A percentile compares a stretch with the other conserved stretches of the same genome.
Evolutionary conservation across 306 rosid species (phyloP).

Genomic region (Prunus campanulata): DNA sequence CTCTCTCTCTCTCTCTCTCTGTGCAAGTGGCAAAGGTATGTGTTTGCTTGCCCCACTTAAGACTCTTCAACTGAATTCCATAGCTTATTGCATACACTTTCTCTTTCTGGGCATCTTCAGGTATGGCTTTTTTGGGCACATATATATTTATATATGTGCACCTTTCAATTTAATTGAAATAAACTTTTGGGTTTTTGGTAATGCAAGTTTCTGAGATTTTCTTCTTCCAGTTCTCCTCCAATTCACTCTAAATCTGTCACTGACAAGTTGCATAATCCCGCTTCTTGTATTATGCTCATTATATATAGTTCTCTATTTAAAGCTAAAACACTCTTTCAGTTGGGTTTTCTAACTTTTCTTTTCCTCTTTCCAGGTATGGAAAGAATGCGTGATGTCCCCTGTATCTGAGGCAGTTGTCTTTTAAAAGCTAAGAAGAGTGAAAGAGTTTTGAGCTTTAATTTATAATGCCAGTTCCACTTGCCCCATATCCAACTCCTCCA

Average conservation of each 20-base stretch:
- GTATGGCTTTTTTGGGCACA: neutral
- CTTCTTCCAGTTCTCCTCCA: neutral
- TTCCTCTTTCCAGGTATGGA: conserved; percentile 37
- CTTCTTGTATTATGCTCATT: no score
- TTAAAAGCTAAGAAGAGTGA: conserved; percentile 30
- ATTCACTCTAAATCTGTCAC: neutral
- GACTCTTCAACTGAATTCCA: conserved; percentile 38
- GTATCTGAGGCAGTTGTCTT: conserved; percentile 25
- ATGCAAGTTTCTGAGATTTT: conserved; percentile 4
- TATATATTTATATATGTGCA: neutral
- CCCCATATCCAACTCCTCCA: conserved; percentile 86
- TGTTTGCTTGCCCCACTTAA: conserved; percentile 42
- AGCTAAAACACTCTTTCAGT: neutral
- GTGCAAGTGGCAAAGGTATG: conserved; percentile 35
- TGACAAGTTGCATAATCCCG: no score
- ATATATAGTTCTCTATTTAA: neutral
- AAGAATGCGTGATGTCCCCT: conserved; percentile 26
- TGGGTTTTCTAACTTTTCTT: conserved; percentile 24
- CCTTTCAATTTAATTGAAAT: neutral
- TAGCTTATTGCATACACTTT: conserved; percentile 9
- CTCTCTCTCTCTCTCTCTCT: conserved; percentile 10
- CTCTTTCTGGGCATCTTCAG: conserved; percentile 29
- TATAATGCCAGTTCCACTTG: conserved; percentile 99
- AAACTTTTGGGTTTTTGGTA: conserved; percentile 4
- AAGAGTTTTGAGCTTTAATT: conserved; percentile 19